phyloP scores from a whole-genome alignment of 345 rosid species.

The Rhodomyrtus tomentosa region DNA sequence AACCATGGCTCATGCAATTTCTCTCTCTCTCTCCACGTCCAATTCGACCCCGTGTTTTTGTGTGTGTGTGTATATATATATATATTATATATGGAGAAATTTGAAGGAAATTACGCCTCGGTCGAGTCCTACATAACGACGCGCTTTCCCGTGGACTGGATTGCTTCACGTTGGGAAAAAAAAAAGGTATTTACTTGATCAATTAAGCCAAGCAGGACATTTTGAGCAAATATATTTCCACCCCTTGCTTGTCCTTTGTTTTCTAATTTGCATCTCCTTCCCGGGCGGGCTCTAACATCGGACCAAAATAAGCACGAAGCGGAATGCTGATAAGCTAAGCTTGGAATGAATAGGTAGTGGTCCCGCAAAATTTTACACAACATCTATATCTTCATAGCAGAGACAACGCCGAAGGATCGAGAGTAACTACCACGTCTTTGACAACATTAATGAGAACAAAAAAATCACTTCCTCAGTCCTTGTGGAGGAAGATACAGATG shows the following conservation, averaged over 20 bases:
- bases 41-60: too few relatives aligned
- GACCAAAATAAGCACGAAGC: not conserved
- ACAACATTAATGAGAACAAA: not conserved
- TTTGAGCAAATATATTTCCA: not conserved
- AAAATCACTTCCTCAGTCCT: not conserved
- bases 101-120: too few relatives aligned
- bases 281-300: not conserved
- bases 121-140: too few relatives aligned
- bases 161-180: too few relatives aligned
- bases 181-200: too few relatives aligned
- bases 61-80: too few relatives aligned
- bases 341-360: not conserved
- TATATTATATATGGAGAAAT: too few relatives aligned
- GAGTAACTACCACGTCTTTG: not conserved
- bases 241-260: not conserved
- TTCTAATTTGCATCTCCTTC: not conserved
- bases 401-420: not conserved
- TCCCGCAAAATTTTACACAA: not conserved
- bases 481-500: not conserved
- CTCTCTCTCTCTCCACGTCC: too few relatives aligned
- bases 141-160: too few relatives aligned
- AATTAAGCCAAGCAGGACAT: too few relatives aligned
- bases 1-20: too few relatives aligned
- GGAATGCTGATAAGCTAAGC: not conserved
- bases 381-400: not conserved